Conservation (phyloP, 225 moss, liverwort and hornwort species). For the Straminergon stramineum region DNA sequence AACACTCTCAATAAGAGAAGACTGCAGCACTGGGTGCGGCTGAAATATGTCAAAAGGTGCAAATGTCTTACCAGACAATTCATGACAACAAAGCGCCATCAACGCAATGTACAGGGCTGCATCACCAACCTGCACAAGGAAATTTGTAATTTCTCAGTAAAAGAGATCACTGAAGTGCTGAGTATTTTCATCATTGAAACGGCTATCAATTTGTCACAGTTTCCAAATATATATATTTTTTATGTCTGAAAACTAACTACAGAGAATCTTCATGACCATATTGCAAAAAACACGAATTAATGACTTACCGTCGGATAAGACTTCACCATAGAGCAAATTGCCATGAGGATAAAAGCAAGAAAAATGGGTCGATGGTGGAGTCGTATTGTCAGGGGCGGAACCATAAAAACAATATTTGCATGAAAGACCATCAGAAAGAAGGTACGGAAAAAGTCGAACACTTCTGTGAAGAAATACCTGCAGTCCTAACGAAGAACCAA, state of each 20-base stretch:
- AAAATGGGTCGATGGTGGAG: conserved; percentile 88
- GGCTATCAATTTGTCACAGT: background rate
- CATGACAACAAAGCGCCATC: conserved; percentile 60
- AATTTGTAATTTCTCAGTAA: background rate
- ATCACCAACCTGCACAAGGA: conserved; percentile 72
- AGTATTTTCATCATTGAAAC: background rate
- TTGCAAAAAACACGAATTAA: background rate
- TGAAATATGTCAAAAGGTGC: background rate
- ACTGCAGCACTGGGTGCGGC: background rate
- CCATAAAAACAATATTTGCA: conserved; percentile 75
- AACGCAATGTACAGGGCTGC: conserved; percentile 69
- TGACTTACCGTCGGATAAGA: conserved; percentile 70
- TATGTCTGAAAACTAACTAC: background rate
- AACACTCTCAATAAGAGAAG: background rate
- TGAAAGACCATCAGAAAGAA: conserved; percentile 98
- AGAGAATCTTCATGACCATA: background rate
- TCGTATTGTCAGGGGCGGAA: conserved; percentile 68
- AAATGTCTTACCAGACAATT: conserved; percentile 53
- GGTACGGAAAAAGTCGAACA: conserved; percentile 76
- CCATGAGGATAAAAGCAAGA: conserved; percentile 61
- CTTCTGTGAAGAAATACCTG: conserved; percentile 98
- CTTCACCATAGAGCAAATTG: conserved; percentile 78
- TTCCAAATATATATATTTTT: background rate
- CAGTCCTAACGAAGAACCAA: conserved; percentile 20
- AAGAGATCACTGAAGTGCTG: background rate